Base-by-base conservation (phyloP, 352 stramenopile species). In the Nannochloropsis limnetica region DNA sequence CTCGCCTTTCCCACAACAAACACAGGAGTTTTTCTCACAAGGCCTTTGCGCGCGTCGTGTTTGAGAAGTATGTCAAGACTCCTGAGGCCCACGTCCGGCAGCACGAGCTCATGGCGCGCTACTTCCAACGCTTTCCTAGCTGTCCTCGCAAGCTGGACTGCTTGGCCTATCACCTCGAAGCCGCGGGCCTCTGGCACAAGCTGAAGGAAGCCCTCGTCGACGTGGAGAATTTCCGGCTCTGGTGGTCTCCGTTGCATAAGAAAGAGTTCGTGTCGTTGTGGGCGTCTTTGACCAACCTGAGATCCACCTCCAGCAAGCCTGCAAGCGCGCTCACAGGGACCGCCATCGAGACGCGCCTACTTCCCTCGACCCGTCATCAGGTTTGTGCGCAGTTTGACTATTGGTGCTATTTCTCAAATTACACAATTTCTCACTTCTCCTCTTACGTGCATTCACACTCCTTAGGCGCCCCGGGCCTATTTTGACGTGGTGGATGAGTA, bases 401-500 rank as follows among this genome's bases (percentile, higher is more conserved):
- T 49, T 20, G 17, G 3, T 14, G 37, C 1, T 49, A 15, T 49
- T 49, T 49, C 1, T 49, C 17, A 49, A 49, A 49, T 49, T 1
- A 49, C 8, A 14, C 37, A 49, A 49, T 17, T 49, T 49, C 37
- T 49, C 37, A 49, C 11, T 49, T 14, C 8, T 20, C 8, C 17
- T 49, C 8, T 49, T 20, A 49, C 17, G 17, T 1, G 17, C 2
- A 49, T 49, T 49, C 37, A 49, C 11, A 25, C 61, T 31, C 1
- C 15, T 22, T 74, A 74, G 61, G 61, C 4, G 15, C 3, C 25
- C 25, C 81, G 87, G 9, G 87, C 88, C 22, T 87, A 85, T 82
- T 89, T 86, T 43, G 88, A 90, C 80, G 82, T 90, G 29, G 88
- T 90, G 20, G 87, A 90, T 45, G 88, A 89, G 81, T 90, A 89